Percentiles rank a stretch among this genome's conserved stretches.
These are phyloP conservation scores for Eucalyptus polyanthemos DNA, from an alignment of 345 rosid genomes.

Conservation along the genomic window DNA sequence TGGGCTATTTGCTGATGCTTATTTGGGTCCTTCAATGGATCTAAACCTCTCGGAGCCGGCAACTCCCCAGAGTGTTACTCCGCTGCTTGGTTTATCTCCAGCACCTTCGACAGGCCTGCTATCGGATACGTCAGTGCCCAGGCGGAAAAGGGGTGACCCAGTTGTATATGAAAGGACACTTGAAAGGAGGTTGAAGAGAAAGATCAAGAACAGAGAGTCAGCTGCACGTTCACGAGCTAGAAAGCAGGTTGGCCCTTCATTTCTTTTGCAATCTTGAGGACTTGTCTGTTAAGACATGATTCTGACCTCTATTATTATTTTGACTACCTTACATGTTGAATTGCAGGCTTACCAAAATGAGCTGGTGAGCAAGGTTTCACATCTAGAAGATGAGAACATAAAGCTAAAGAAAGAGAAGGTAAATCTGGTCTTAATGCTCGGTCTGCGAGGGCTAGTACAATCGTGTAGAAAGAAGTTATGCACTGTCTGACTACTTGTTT, in stretches of 20 bases:
- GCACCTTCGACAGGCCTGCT: slow-evolving; percentile 18
- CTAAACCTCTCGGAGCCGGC: slow-evolving; percentile 2
- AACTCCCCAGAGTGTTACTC: slow-evolving; percentile 5
- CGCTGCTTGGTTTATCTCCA: slow-evolving; percentile 11
- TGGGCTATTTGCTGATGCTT: slow-evolving; percentile 34
- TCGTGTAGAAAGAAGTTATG: background rate
- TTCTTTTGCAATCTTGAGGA: background rate
- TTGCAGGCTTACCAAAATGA: slow-evolving; percentile 54
- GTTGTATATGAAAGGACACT: slow-evolving; percentile 28
- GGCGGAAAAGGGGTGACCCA: slow-evolving; percentile 18
- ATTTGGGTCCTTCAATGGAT: slow-evolving; percentile 25
- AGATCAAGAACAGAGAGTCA: slow-evolving; percentile 70
- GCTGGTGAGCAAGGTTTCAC: slow-evolving; percentile 42
- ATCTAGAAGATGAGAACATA: slow-evolving; percentile 27
- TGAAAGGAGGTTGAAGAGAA: slow-evolving; percentile 50
- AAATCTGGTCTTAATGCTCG: background rate
- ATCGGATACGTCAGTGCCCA: slow-evolving; percentile 7
- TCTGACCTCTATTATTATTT: background rate
- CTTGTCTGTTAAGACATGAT: background rate
- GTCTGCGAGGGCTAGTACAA: background rate
- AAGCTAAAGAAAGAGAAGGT: slow-evolving; percentile 59
- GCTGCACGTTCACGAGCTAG: slow-evolving; percentile 63
- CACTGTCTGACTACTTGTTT: background rate
- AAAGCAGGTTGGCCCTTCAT: slow-evolving; percentile 22
- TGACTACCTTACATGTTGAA: background rate